Base-by-base conservation (phyloP, 441 rosid genomes). In the Metrosideros polymorpha region DNA sequence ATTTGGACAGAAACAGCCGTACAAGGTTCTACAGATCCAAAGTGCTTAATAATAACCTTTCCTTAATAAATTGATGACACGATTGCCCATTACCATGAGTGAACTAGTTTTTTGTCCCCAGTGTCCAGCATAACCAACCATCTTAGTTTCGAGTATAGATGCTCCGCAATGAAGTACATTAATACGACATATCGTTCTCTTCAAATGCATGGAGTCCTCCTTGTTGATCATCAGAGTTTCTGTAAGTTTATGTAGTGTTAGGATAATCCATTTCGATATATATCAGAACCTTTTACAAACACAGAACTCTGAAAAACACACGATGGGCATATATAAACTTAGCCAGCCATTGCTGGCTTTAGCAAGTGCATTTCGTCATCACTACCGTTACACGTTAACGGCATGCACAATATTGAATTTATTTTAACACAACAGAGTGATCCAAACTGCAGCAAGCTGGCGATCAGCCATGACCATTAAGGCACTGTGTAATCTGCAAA, bases 401-500 rank as follows among this genome's bases (percentile, higher is more conserved):
- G 29, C 18, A n/a, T 39, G 39, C 57, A 32, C 59, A 30, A 52
- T 55, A 52, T 52, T 50, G 9, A 83, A 83, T 18, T 32, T 39
- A 52, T 39, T 82, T 30, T 30, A 50, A 83, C 55, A 30, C 59
- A 22, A 39, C 18, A 4, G 19, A 35, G 42, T 47, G 19, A 30
- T 83, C 30, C 61, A 50, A 49, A 52, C 57, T 52, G 54, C 53
- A 18, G 61, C 47, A 55, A 83, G 61, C 61, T 30, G 45, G 57
- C 3, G 1, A 45, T 59, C 27, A 35, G 87, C 86, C 86, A 85
- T 85, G 84, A 54, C 85, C 85, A 83, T 59, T 95, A 95, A 82
- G 98, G 95, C 92, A 97, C 88, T 45, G 93, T 91, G 89, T 95
- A 95, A 92, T 85, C 98, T 95, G 96, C 92, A 89, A 87, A 51